Evolutionary conservation across 768 basidiomycete genomes (phyloP).

Genomic region (Epithele typhae): DNA sequence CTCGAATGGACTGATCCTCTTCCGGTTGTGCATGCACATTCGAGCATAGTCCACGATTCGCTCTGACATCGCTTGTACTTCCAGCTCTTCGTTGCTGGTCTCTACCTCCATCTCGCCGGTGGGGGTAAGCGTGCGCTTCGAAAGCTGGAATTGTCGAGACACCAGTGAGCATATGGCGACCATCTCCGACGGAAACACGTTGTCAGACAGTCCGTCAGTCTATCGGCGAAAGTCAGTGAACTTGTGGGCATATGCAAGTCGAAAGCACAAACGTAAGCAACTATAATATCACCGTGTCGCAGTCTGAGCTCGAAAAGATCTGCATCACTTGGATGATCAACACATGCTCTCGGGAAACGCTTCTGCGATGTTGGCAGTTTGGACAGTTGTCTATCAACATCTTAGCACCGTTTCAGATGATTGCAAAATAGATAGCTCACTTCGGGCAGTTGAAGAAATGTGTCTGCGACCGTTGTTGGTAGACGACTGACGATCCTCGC

Average conservation of each 20-base stretch:
- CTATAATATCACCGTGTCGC: slow-evolving; percentile 49
- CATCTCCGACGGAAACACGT: slow-evolving; percentile 65
- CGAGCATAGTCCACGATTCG: slow-evolving; percentile 66
- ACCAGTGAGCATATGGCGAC: slow-evolving; percentile 65
- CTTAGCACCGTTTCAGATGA: not conserved
- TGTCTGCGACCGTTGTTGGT: slow-evolving; percentile 39
- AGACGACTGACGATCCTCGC: slow-evolving; percentile 59
- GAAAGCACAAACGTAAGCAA: slow-evolving; percentile 41
- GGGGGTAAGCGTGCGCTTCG: slow-evolving; percentile 5
- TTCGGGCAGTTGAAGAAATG: slow-evolving; percentile 44
- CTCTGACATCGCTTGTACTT: slow-evolving; percentile 70
- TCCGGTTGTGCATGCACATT: slow-evolving; percentile 64
- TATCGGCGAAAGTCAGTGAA: slow-evolving; percentile 19
- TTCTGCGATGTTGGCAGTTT: slow-evolving; percentile 28
- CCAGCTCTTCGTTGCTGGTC: slow-evolving; percentile 47
- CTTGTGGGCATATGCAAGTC: not conserved
- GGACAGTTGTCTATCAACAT: slow-evolving; percentile 29
- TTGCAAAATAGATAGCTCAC: slow-evolving; percentile 26
- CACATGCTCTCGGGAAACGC: slow-evolving; percentile 18
- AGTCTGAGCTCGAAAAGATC: slow-evolving; percentile 42
- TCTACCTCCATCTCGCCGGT: not conserved
- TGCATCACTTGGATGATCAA: slow-evolving; percentile 40
- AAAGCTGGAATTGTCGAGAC: slow-evolving; percentile 34
- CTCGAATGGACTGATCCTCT: slow-evolving; percentile 70
- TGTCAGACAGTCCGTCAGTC: slow-evolving; percentile 56